These are phyloP conservation scores for Curvularia verruculosa DNA, from an alignment of 2,329 filamentous ascomycete species.

Conservation along the genomic window DNA sequence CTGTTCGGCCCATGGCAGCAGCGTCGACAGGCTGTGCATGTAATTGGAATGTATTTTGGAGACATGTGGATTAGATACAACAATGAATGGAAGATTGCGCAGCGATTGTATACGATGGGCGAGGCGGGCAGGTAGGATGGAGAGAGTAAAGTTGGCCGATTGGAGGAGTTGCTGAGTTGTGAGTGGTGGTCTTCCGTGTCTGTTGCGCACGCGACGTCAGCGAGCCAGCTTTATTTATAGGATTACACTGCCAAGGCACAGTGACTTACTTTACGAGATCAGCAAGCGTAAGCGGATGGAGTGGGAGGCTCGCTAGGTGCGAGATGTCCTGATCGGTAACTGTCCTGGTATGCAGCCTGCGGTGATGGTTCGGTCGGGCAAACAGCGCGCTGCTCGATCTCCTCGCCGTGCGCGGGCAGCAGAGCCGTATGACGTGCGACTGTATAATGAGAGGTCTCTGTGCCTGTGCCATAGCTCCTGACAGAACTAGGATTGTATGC, in stretches of 20 bases:
- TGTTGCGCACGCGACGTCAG: slow-evolving; percentile 39
- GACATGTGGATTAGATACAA: slow-evolving; percentile 97
- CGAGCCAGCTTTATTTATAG: not conserved
- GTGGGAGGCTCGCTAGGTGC: slow-evolving; percentile 74
- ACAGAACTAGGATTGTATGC: not conserved
- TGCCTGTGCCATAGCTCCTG: slow-evolving; percentile 35
- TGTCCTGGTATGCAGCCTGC: slow-evolving; percentile 47
- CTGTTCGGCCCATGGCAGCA: slow-evolving; percentile 80
- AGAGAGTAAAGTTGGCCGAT: slow-evolving; percentile 95
- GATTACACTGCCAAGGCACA: not conserved
- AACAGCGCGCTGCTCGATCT: slow-evolving; percentile 26
- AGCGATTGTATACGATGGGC: slow-evolving; percentile 93
- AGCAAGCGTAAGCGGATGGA: slow-evolving; percentile 81
- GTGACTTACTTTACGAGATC: slow-evolving; percentile 80
- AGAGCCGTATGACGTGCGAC: slow-evolving; percentile 44
- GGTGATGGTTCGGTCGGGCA: slow-evolving; percentile 20
- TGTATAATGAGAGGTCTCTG: slow-evolving; percentile 47
- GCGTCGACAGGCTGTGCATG: slow-evolving; percentile 85
- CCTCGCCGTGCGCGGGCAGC: slow-evolving; percentile 35
- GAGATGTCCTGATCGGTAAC: slow-evolving; percentile 76
- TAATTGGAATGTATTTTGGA: slow-evolving; percentile 96
- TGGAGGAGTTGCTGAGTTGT: slow-evolving; percentile 79
- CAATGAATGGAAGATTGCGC: slow-evolving; percentile 93
- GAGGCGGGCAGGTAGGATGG: slow-evolving; percentile 86
- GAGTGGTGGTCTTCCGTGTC: slow-evolving; percentile 82